A percentile compares a stretch with the other conserved stretches of the same genome.
Evolutionary conservation across 164 flowering plant genomes (phyloP).

Genomic region (Vitis rotundifolia): DNA sequence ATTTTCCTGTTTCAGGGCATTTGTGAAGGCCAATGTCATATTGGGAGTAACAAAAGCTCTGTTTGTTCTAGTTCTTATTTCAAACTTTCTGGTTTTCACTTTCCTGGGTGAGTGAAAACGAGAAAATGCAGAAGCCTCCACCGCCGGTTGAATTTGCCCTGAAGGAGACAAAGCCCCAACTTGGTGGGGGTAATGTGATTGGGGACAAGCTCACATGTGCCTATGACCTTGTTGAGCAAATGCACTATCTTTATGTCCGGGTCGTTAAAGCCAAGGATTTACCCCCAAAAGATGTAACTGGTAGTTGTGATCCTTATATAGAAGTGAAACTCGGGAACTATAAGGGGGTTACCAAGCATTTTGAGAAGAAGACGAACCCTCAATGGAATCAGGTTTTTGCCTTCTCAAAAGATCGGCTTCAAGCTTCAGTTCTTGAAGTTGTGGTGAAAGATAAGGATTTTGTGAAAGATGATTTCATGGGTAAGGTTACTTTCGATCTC

Average conservation of each 20-base stretch:
- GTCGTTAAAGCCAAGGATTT: constrained; percentile 78
- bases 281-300: constrained; percentile 63
- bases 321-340: constrained; percentile 86
- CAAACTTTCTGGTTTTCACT: neutral
- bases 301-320: constrained; percentile 78
- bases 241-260: constrained; percentile 80
- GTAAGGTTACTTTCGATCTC: constrained; percentile 57
- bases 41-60: no score
- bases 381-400: constrained; percentile 91
- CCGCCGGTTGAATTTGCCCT: constrained; percentile 67
- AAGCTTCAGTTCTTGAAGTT: constrained; percentile 71
- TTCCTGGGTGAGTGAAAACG: neutral
- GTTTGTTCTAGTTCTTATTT: no score
- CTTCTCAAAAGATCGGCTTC: constrained; percentile 81
- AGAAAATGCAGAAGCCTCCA: constrained; percentile 50
- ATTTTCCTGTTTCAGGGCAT: no score
- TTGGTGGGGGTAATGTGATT: constrained; percentile 60
- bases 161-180: constrained; percentile 81
- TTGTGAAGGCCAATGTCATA: no score
- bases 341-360: constrained; percentile 67
- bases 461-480: constrained; percentile 69
- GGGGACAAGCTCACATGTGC: constrained; percentile 83
- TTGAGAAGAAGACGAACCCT: constrained; percentile 72
- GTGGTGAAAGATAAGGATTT: constrained; percentile 74
- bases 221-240: constrained; percentile 91